Base-by-base conservation (phyloP, 768 basidiomycete species). In the Kwoniella newhampshirensis region DNA sequence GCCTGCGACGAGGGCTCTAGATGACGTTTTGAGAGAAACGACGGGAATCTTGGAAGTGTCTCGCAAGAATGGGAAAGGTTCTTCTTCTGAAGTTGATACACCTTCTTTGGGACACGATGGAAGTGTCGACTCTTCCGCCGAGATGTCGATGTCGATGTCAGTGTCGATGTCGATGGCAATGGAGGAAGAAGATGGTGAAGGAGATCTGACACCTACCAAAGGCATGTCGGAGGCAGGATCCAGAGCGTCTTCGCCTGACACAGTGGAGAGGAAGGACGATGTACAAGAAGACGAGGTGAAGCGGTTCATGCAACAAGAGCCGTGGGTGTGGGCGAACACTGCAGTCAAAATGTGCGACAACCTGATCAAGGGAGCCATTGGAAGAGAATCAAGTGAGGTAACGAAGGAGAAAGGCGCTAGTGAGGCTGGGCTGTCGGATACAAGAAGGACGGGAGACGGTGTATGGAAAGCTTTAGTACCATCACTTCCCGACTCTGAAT, bases 321-420 rank as follows among this genome's bases (percentile, higher is more conserved):
- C 65, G 3, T 64, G 60, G 62, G 59, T 60, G 4, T 67, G 68
- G 68, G 57, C 46, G 4, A 65, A 63, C 42, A 63, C 57, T 11
- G 43, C 67, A 3, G 44, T 67, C 2, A 21, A 48, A 9, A 39
- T 44, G 23, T 52, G 55, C 9, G 30, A 52, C 20, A 39, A 32
- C 5, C 27, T 66, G 30, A 37, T 62, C 20, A 50, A 43, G 44
- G 35, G 26, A 17, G 62, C 62, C 7, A 35, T 62, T 4, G 54
- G 43, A 4, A 35, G 13, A 15, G 5, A 3, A 42, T 42, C 27
- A 54, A 42, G 25, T 12, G 35, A 45, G 13, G 4, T 13, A 26
- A 20, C 11, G 27, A 15, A 12, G 51, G 21, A 23, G 36, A 43
- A 5, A 13, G 36, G 5, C 2, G 13, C 18, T 12, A n/a, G 9